Evolutionary conservation across 208 protist genomes (phyloP).

Genomic region (Trypanosoma theileri): DNA sequence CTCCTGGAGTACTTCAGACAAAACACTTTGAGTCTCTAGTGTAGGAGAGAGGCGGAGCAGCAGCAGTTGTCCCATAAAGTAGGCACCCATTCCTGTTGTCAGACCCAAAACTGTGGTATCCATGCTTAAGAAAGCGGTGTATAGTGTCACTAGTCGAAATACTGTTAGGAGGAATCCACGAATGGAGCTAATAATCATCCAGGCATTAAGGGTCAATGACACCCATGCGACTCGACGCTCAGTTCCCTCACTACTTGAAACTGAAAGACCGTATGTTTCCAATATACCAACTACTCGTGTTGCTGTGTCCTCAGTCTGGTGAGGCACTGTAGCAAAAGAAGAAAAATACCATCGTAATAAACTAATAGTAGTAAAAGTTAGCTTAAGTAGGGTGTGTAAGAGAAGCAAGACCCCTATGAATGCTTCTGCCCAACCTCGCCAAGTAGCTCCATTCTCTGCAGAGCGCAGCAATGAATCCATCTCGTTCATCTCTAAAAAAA

Average conservation of each 20-base stretch:
- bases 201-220: conserved; percentile 49
- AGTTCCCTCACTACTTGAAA: conserved; percentile 5
- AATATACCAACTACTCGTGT: conserved; percentile 53
- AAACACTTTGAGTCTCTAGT: conserved; percentile 27
- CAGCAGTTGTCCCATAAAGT: conserved; percentile 75
- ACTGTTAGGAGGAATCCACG: conserved; percentile 78
- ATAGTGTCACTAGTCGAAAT: conserved; percentile 69
- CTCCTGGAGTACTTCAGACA: conserved; percentile 14
- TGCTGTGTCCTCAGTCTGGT: conserved; percentile 42
- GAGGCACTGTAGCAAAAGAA: conserved; percentile 28
- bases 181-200: conserved; percentile 65
- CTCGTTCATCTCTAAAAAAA: conserved; percentile 71
- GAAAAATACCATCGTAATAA: conserved; percentile 25
- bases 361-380: conserved; percentile 44
- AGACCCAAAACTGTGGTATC: conserved; percentile 64
- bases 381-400: conserved; percentile 55
- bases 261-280: conserved; percentile 48
- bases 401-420: conserved; percentile 46
- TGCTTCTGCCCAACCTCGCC: conserved; percentile 49
- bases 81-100: conserved; percentile 65
- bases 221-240: conserved; percentile 31
- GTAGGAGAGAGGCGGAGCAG: conserved; percentile 58
- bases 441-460: conserved; percentile 47
- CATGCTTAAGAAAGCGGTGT: conserved; percentile 51
- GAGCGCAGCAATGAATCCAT: conserved; percentile 54